Conservation (phyloP, 1,284 basidiomycete species). For the Cerrena zonata region DNA sequence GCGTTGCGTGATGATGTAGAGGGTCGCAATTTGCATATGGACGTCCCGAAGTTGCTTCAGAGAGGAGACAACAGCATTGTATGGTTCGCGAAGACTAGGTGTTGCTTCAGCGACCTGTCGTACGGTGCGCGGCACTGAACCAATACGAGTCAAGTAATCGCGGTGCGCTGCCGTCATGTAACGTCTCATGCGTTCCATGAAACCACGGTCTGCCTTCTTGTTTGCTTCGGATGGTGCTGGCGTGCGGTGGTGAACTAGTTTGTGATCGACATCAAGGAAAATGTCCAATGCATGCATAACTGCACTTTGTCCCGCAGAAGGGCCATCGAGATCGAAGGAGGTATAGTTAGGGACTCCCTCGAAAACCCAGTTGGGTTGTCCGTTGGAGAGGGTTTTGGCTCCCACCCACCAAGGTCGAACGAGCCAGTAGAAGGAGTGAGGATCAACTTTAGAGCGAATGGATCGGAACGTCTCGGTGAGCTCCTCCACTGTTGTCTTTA, state of each 20-base stretch:
- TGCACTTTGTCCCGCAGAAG: constrained; percentile 90
- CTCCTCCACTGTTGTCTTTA: constrained; percentile 70
- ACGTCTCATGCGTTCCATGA: constrained; percentile 77
- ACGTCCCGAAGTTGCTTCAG: constrained; percentile 79
- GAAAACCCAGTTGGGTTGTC: constrained; percentile 62
- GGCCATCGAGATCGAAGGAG: constrained; percentile 70
- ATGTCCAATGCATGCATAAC: constrained; percentile 81
- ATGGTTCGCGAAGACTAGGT: constrained; percentile 61
- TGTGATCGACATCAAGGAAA: constrained; percentile 79
- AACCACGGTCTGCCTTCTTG: constrained; percentile 59
- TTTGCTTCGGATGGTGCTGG: constrained; percentile 64
- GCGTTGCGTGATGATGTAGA: constrained; percentile 79
- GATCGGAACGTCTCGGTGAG: constrained; percentile 66
- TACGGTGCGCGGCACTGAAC: constrained; percentile 43
- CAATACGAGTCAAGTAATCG: constrained; percentile 56
- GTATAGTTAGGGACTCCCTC: constrained; percentile 66
- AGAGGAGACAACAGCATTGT: constrained; percentile 73
- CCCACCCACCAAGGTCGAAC: constrained; percentile 93
- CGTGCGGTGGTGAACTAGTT: constrained; percentile 65
- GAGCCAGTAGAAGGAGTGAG: constrained; percentile 84
- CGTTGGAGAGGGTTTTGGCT: constrained; percentile 57
- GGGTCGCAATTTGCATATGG: constrained; percentile 83
- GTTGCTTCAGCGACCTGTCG: constrained; percentile 53
- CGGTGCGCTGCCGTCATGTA: constrained; percentile 80
- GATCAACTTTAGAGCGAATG: constrained; percentile 74